These are phyloP conservation scores for Saussurea involucrata DNA, from an alignment of 129 eudicot genomes.

Conservation along the genomic window DNA sequence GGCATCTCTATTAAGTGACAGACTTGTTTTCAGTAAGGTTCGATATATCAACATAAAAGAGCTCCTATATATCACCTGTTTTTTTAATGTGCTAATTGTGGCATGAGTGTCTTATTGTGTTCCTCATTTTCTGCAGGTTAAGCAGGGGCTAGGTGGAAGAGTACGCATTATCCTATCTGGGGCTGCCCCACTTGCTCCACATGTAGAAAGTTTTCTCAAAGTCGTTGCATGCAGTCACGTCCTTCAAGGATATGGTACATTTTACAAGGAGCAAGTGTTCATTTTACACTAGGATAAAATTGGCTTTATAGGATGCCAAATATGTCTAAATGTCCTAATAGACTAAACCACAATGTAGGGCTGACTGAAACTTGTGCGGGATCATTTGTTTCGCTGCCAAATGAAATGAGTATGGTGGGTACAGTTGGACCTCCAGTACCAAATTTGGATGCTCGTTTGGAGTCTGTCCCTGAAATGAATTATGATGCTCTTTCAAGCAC, in stretches of 20 bases:
- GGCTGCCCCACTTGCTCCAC: constrained; percentile 83
- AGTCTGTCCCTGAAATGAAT: constrained; percentile 82
- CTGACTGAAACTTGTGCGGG: constrained; percentile 89
- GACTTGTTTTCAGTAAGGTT: constrained; percentile 86
- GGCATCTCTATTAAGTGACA: constrained; percentile 79
- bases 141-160: constrained; percentile 65
- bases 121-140: constrained; percentile 46
- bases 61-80: not conserved
- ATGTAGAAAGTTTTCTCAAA: constrained; percentile 66
- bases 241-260: constrained; percentile 83
- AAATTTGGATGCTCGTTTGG: constrained; percentile 65
- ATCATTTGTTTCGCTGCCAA: constrained; percentile 67
- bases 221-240: constrained; percentile 78
- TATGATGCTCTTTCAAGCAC: constrained; percentile 69
- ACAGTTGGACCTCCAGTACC: constrained; percentile 94
- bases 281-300: not conserved
- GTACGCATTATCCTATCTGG: constrained; percentile 76
- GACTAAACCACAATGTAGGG: constrained; percentile 37
- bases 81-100: not conserved
- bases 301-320: not conserved
- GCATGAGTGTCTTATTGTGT: not conserved
- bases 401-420: constrained; percentile 62
- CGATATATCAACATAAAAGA: not conserved
- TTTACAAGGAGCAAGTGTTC: no score
- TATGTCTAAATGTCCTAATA: not conserved